Conservation (phyloP, 2,329 filamentous ascomycete species). For the Magnaporthales sp. region DNA sequence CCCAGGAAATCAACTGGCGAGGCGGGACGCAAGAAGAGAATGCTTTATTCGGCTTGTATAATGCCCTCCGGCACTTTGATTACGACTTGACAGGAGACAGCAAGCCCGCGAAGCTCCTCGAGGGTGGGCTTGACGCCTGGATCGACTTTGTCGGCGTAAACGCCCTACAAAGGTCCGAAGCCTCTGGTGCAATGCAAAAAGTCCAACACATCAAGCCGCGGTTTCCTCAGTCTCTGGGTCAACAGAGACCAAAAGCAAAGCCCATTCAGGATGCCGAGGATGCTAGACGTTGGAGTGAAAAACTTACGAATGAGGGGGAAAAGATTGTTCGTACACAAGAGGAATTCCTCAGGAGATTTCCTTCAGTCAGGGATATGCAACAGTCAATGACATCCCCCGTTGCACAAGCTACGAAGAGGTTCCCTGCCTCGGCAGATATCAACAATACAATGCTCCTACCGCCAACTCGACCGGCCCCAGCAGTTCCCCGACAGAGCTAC, state of each 20-base stretch:
- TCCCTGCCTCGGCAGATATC: conserved; percentile 23
- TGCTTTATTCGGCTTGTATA: conserved; percentile 64
- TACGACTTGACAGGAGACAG: conserved; percentile 27
- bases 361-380: conserved; percentile 54
- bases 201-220: conserved; percentile 19
- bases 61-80: conserved; percentile 78
- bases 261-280: conserved; percentile 70
- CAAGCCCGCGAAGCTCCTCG: conserved; percentile 65
- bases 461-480: conserved; percentile 59
- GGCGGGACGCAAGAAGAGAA: conserved; percentile 21
- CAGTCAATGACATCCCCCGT: conserved; percentile 48
- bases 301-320: conserved; percentile 45
- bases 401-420: conserved; percentile 9
- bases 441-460: conserved; percentile 43
- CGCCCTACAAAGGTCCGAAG: conserved; percentile 40
- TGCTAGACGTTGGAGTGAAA: conserved; percentile 71
- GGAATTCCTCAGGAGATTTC: conserved; percentile 77
- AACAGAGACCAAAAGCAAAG: conserved; percentile 28
- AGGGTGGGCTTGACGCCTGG: conserved; percentile 83
- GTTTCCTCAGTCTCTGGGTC: conserved; percentile 11
- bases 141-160: conserved; percentile 67
- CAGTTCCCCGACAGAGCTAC: conserved; percentile 64
- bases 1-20: conserved; percentile 43
- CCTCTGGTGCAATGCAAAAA: conserved; percentile 10
- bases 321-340: conserved; percentile 63